Evolutionary conservation across 1,284 basidiomycete genomes (phyloP).

Genomic region (Apiotrichum mycotoxinovorans): DNA sequence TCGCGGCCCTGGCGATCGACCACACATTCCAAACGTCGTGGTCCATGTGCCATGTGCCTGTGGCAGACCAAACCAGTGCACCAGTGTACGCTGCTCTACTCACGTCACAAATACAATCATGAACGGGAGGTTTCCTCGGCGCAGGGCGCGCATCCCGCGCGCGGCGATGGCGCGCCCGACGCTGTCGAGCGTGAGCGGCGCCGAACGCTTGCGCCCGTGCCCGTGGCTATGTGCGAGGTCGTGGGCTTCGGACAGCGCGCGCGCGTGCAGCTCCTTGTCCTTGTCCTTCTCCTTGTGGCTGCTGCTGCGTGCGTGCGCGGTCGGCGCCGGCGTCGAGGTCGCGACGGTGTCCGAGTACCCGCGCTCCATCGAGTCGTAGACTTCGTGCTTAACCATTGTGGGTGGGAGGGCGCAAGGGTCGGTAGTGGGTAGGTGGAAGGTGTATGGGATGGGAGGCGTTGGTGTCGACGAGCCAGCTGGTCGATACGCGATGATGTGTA

Average conservation of each 20-base stretch:
- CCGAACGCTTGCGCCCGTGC: background rate
- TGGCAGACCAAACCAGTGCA: too few relatives aligned
- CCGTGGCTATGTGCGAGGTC: background rate
- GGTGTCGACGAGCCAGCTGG: background rate
- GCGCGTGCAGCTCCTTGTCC: background rate
- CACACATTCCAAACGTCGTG: background rate
- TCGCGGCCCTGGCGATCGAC: background rate
- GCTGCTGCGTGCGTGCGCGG: background rate
- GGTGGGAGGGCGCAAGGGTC: background rate
- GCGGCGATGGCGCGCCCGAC: constrained; percentile 32
- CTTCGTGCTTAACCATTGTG: background rate
- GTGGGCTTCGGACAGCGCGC: background rate
- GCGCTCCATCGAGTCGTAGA: constrained; percentile 2
- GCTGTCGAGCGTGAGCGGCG: constrained; percentile 4
- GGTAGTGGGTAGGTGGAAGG: too few relatives aligned
- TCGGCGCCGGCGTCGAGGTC: background rate
- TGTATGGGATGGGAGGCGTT: background rate
- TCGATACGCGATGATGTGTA: too few relatives aligned
- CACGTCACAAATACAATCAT: constrained; percentile 39
- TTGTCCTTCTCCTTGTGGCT: background rate
- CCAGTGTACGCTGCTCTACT: too few relatives aligned
- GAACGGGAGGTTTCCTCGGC: constrained; percentile 38
- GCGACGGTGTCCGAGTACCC: background rate
- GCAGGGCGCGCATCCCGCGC: constrained; percentile 25
- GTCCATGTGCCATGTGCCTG: too few relatives aligned